Evolutionary conservation across 768 basidiomycete species (phyloP).

Genomic region (Lentinula sp.): DNA sequence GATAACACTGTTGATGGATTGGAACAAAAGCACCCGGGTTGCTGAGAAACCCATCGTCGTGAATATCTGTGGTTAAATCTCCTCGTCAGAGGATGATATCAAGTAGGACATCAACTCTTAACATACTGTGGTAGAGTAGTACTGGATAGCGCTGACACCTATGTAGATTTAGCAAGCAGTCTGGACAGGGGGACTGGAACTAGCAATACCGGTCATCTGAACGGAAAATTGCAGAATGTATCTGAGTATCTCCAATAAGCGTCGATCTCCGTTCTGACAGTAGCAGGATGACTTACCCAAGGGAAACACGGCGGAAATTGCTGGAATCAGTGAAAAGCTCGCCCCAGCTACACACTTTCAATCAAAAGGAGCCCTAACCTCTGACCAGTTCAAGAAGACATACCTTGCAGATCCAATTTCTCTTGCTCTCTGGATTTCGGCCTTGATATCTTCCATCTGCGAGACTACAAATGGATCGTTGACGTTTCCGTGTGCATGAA

Average conservation of each 20-base stretch:
- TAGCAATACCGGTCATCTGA: slow-evolving; percentile 46
- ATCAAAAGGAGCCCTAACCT: neutral
- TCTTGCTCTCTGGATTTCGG: slow-evolving; percentile 25
- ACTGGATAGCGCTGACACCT: slow-evolving; percentile 48
- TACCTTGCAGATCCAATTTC: slow-evolving; percentile 36
- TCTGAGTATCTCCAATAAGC: slow-evolving; percentile 12
- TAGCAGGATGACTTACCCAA: slow-evolving; percentile 29
- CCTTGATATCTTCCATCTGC: slow-evolving; percentile 39
- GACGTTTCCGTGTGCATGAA: slow-evolving; percentile 45
- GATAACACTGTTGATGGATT: slow-evolving; percentile 49
- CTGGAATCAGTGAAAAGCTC: slow-evolving; percentile 34
- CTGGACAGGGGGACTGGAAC: neutral
- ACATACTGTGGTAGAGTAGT: slow-evolving; percentile 39
- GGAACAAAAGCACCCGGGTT: slow-evolving; percentile 41
- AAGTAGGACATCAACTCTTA: neutral
- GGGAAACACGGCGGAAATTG: slow-evolving; percentile 40
- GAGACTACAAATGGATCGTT: slow-evolving; percentile 41
- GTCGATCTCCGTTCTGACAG: neutral
- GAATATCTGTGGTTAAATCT: slow-evolving; percentile 22
- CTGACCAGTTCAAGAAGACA: neutral
- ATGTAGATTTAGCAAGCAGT: neutral
- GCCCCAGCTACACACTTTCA: slow-evolving; percentile 20
- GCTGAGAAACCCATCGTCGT: slow-evolving; percentile 40
- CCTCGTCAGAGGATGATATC: neutral
- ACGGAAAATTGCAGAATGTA: slow-evolving; percentile 49